Evolutionary conservation across 805 yeast species (phyloP), one percentile per base, ranked within the genome.

Genomic region (Pichia gijzeniarum): DNA sequence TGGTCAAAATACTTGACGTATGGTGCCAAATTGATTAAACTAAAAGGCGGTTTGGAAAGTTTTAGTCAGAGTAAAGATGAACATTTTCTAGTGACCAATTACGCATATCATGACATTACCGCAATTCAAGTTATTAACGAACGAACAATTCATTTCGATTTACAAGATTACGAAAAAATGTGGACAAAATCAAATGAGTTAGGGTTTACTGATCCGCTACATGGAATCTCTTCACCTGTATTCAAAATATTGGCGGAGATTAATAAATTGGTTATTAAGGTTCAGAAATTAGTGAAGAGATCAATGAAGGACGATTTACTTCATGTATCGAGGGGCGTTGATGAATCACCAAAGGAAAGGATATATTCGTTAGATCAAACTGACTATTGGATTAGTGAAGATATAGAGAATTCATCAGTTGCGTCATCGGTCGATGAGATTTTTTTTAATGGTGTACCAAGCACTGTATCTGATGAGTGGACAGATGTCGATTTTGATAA

Each of bases 41-140:
- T 69, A 43, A 72, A 79, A 49, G 91, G 90, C 13, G 91, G 91
- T 0, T 62, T 82, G 17, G 58, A 62, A 36, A 64, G 61, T 35
- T 71, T 79, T 61, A 73, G 72, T 53, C 68, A 65, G 27, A 72
- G 74, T 55, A 76, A 76, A 50, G 81, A 78, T 51, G 77, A 80
- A 51, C 78, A 81, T 50, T 85, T 90, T 83, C 67, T 85, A 42
- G 76, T 83, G 18, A 77, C 87, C 8, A 85, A 81, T 61, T 86
- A 82, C 63, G 87, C 88, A 1, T 86, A 85, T 58, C 93, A 85
- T 60, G 95, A 85, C 58, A 73, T 86, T 28, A 68, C 83, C 51
- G 77, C 90, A 1, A 74, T 81, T 39, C 74, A 83, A 10, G 72
- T 78, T 1, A 70, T 76, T 1, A 68, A 73, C 44, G 76, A 78